phyloP scores from a whole-genome alignment of 177 flowering plant genomes.

The Telopea speciosissima region DNA sequence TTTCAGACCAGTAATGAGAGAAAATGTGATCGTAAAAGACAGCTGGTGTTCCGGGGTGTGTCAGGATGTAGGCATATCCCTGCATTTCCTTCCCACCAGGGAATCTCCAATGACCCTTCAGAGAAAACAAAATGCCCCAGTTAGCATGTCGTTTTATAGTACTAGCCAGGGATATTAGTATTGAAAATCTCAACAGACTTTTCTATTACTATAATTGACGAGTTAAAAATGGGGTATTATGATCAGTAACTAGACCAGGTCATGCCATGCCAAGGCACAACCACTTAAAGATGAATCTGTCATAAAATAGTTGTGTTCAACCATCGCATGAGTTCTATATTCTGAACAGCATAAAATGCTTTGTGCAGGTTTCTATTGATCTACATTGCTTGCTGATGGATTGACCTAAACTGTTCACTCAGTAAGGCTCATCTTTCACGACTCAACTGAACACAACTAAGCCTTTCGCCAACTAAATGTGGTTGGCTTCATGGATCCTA shows the following conservation, averaged over 20 bases:
- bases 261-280: background rate
- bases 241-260: background rate
- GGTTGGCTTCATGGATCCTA: too few species aligned
- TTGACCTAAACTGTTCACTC: background rate
- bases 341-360: background rate
- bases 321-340: background rate
- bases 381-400: background rate
- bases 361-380: background rate
- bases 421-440: too few species aligned
- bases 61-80: conserved; percentile 95
- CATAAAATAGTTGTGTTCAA: background rate
- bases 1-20: conserved; percentile 53
- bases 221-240: background rate
- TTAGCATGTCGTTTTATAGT: conserved; percentile 4
- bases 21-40: conserved; percentile 88
- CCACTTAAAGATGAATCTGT: background rate
- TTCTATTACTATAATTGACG: background rate
- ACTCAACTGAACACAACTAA: too few species aligned
- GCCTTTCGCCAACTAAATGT: too few species aligned
- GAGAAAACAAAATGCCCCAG: conserved; percentile 10
- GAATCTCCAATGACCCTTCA: conserved; percentile 99
- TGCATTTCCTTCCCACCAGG: conserved; percentile 97
- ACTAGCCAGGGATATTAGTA: background rate
- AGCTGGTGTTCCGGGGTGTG: conserved; percentile 97
- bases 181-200: background rate